Base-by-base conservation (phyloP, 768 basidiomycete species). In the Naematelia aurantialba region DNA sequence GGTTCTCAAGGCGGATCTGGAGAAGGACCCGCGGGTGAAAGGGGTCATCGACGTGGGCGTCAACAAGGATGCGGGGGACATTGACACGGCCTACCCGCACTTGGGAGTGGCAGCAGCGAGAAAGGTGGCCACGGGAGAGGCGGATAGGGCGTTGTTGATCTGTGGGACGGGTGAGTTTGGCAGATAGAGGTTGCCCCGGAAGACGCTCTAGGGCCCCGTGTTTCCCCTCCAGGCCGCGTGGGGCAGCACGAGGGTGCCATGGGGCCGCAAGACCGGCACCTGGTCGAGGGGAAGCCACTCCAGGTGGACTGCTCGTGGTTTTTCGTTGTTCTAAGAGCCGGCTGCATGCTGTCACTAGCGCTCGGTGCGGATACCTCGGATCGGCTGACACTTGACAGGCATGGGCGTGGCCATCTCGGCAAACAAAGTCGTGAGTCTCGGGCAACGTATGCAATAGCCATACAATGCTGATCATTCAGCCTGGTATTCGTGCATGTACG, bases 351-450 rank as follows among this genome's bases (percentile, higher is more conserved):
- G n/a, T n/a, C n/a, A n/a, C n/a, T n/a, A n/a, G n/a, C n/a, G n/a
- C n/a, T n/a, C n/a, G n/a, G n/a, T n/a, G n/a, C n/a, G n/a, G n/a
- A n/a, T n/a, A n/a, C n/a, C n/a, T n/a, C n/a, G n/a, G n/a, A n/a
- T n/a, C n/a, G n/a, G 39, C 26, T 47, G 10, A 52, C 22, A 19
- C 39, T 17, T 34, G 12, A 13, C 45, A 67, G 72, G 70, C 14
- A 70, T 74, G 58, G 73, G 75, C 25, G 73, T 74, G 5, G 73
- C 73, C 10, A 74, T 76, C 42, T 59, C 64, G 2, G 75, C 75
- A 19, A 73, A 73, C 60, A 74, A 76, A 60, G 75, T 76, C 2
- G 56, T 67, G 11, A 39, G 34, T 39, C 8, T 8, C 17, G 34
- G 8, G 34, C 8, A 39, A 39, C 54, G 22, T 52, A 10, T 22